Evolutionary conservation across 225 moss, liverwort and hornwort genomes (phyloP).

Genomic region (Thuidium tamariscinum): DNA sequence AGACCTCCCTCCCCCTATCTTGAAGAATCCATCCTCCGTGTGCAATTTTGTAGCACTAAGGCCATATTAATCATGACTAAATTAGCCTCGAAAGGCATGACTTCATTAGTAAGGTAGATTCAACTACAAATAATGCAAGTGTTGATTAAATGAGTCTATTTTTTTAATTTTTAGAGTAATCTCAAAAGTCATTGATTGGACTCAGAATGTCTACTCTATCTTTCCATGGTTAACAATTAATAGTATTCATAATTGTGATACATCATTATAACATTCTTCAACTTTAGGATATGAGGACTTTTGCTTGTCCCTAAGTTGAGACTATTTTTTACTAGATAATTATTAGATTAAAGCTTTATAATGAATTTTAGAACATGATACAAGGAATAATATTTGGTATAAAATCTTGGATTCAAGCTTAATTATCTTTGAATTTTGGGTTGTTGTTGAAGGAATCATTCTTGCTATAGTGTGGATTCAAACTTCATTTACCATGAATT

Average conservation of each 20-base stretch:
- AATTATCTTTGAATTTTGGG: accelerated
- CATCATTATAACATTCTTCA: not conserved
- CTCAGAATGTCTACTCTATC: accelerated
- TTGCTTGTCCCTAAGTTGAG: accelerated
- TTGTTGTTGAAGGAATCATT: not conserved
- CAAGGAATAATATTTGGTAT: not conserved
- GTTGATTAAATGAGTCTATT: not conserved
- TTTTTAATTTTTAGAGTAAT: not conserved
- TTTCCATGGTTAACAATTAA: not conserved
- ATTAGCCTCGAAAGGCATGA: not conserved
- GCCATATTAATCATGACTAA: not conserved
- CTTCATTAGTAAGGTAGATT: not conserved
- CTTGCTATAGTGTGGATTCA: not conserved
- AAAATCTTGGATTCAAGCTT: not conserved
- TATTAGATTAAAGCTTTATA: accelerated
- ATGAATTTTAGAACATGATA: accelerated
- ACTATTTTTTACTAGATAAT: accelerated
- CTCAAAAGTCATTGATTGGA: not conserved
- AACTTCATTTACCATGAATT: not conserved
- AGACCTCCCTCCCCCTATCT: not conserved
- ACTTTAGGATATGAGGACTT: accelerated
- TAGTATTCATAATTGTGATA: not conserved
- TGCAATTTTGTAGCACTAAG: not conserved
- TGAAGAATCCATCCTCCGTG: not conserved
- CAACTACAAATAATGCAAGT: accelerated